Evolutionary conservation across 2,329 filamentous ascomycete genomes (phyloP).

Genomic region (Epichloe elymi): DNA sequence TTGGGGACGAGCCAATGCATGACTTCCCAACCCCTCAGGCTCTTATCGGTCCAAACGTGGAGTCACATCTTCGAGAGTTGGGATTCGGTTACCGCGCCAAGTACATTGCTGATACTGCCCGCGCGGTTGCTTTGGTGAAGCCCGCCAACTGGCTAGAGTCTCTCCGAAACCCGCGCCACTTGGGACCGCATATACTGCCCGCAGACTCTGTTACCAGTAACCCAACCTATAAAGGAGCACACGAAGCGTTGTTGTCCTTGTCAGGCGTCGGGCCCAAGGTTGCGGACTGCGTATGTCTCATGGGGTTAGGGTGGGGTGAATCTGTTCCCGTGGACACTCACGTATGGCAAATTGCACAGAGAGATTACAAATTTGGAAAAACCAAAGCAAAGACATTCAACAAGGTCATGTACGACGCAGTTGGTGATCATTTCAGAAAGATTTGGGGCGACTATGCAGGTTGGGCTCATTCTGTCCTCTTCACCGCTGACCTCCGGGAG

Average conservation of each 20-base stretch:
- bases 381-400: conserved; percentile 75
- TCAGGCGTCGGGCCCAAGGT: conserved; percentile 94
- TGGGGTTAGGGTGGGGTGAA: conserved; percentile 93
- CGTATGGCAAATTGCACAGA: conserved; percentile 94
- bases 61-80: conserved; percentile 63
- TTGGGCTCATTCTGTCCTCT: conserved; percentile 95
- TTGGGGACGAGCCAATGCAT: conserved; percentile 62
- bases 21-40: conserved; percentile 73
- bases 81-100: conserved; percentile 93
- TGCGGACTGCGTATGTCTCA: conserved; percentile 88
- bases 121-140: conserved; percentile 53
- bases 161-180: conserved; percentile 64
- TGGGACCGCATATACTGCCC: conserved; percentile 32
- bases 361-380: conserved; percentile 89
- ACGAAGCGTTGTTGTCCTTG: conserved; percentile 63
- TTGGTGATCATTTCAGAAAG: conserved; percentile 77
- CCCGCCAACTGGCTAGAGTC: conserved; percentile 63
- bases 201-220: conserved; percentile 13
- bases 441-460: conserved; percentile 91
- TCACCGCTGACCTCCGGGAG: conserved; percentile 78
- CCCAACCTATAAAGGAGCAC: conserved; percentile 62
- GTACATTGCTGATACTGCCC: conserved; percentile 79
- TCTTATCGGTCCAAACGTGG: conserved; percentile 62
- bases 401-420: conserved; percentile 75
- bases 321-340: conserved; percentile 95